Evolutionary conservation across 768 basidiomycete species (phyloP).

Genomic region (Clitopilus passeckerianus): DNA sequence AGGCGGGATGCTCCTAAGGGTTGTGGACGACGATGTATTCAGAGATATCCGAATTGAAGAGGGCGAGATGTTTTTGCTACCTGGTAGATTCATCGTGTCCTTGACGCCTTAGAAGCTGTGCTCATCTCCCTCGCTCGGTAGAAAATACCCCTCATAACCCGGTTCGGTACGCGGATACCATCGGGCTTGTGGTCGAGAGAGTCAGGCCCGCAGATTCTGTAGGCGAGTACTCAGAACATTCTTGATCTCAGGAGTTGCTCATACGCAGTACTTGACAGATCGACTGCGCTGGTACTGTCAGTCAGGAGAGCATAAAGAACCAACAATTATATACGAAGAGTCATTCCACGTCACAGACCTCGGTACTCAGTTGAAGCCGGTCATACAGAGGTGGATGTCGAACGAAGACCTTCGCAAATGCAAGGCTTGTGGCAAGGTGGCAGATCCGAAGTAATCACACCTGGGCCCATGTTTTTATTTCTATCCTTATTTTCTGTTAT

Average conservation of each 20-base stretch:
- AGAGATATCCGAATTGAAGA: slow-evolving; percentile 87
- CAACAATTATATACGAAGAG: slow-evolving; percentile 58
- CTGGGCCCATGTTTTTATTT: background rate
- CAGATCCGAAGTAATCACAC: slow-evolving; percentile 26
- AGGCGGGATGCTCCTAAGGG: slow-evolving; percentile 86
- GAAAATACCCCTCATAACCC: slow-evolving; percentile 98
- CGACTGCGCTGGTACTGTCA: slow-evolving; percentile 71
- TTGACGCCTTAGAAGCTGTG: too few species aligned
- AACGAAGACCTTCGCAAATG: slow-evolving; percentile 65
- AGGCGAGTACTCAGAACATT: slow-evolving; percentile 41
- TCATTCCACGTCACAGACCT: slow-evolving; percentile 3
- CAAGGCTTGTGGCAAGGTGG: slow-evolving; percentile 53
- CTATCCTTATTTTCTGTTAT: background rate
- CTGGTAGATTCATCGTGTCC: slow-evolving; percentile 46
- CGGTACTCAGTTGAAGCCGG: slow-evolving; percentile 89
- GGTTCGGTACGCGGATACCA: slow-evolving; percentile 83
- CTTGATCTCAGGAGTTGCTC: background rate
- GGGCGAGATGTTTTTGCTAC: slow-evolving; percentile 95
- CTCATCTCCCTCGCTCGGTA: slow-evolving; percentile 19
- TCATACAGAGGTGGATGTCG: slow-evolving; percentile 82
- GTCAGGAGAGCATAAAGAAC: slow-evolving; percentile 47
- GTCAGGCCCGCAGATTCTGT: slow-evolving; percentile 68
- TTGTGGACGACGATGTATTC: slow-evolving; percentile 77
- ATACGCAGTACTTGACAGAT: slow-evolving; percentile 45
- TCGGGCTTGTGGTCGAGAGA: slow-evolving; percentile 89